Evolutionary conservation across 768 basidiomycete species (phyloP), one percentile per base, ranked within the genome.

Genomic region (Dictyophora rubrovolvata): DNA sequence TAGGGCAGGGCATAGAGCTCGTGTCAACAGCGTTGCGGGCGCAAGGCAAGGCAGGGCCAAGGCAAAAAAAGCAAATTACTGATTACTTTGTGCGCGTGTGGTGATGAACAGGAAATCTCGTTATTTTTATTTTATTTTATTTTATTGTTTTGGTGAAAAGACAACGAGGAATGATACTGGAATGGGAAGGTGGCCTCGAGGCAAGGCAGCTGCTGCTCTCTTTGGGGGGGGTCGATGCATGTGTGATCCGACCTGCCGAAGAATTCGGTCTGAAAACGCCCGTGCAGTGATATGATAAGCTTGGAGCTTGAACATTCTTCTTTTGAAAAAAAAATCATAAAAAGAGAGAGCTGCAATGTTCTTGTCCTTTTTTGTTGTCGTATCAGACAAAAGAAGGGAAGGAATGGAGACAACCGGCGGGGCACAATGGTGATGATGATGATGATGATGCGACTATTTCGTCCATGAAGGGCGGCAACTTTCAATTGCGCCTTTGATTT

Each of bases 181-280:
- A 58, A 51, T n/a, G 28, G 22, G 56, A 50, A 58, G 47, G 56
- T n/a, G 36, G 56, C 56, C 56, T 58, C 56, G 56, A 58, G 56
- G 56, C 56, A 51, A 28, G 7, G 34, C 33, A 18, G 12, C n/a
- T 50, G 8, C 48, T 22, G 23, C 35, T 58, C 14, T n/a, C n/a
- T n/a, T n/a, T n/a, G n/a, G n/a, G n/a, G n/a, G n/a, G n/a, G n/a
- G n/a, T n/a, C n/a, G n/a, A n/a, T n/a, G n/a, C n/a, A n/a, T n/a
- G n/a, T n/a, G 42, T 58, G 56, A 58, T 58, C 56, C 56, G 56
- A 58, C 56, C 56, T 51, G 11, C 56, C 56, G 56, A 50, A n/a
- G 21, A 34, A 56, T n/a, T 4, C 46, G 55, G 55, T 47, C 42
- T 42, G 3, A 42, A 42, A 42, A 12, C 42, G 42, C 42, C 42